phyloP scores from a whole-genome alignment of 495 filamentous ascomycete genomes.

The Neurospora sp. region DNA sequence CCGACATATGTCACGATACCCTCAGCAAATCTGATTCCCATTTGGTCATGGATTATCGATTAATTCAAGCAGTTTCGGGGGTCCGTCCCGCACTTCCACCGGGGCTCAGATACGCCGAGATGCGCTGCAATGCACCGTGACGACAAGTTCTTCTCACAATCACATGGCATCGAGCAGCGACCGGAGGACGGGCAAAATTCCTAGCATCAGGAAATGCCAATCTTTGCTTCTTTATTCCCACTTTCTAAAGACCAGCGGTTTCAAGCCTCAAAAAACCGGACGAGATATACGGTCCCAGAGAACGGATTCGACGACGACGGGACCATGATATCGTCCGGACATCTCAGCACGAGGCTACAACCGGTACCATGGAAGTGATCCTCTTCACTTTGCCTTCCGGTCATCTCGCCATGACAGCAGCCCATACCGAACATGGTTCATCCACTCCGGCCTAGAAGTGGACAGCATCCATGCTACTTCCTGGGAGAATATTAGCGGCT shows the following conservation, averaged over 20 bases:
- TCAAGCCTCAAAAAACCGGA: neutral
- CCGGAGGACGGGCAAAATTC: neutral
- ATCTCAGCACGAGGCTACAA: neutral
- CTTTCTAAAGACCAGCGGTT: too few species aligned
- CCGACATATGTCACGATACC: neutral
- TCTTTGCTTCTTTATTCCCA: neutral
- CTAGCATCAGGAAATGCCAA: neutral
- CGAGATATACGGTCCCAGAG: neutral
- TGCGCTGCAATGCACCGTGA: neutral
- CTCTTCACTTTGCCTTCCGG: neutral
- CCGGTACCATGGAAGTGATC: neutral
- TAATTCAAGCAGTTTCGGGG: neutral
- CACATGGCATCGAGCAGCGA: neutral
- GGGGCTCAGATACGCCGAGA: neutral
- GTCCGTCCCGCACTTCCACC: neutral
- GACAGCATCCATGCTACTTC: neutral
- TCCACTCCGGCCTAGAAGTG: conserved; percentile 6
- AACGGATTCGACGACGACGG: neutral
- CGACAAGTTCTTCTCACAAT: neutral
- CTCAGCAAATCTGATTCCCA: neutral
- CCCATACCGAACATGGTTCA: conserved; percentile 3
- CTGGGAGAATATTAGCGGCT: neutral
- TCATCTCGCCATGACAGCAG: conserved; percentile 8
- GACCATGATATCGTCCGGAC: neutral
- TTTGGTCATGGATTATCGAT: neutral